A percentile compares a stretch with the other conserved stretches of the same genome.
phyloP scores from a whole-genome alignment of 2,329 filamentous ascomycete species.

The Cladorrhinum sp. region DNA sequence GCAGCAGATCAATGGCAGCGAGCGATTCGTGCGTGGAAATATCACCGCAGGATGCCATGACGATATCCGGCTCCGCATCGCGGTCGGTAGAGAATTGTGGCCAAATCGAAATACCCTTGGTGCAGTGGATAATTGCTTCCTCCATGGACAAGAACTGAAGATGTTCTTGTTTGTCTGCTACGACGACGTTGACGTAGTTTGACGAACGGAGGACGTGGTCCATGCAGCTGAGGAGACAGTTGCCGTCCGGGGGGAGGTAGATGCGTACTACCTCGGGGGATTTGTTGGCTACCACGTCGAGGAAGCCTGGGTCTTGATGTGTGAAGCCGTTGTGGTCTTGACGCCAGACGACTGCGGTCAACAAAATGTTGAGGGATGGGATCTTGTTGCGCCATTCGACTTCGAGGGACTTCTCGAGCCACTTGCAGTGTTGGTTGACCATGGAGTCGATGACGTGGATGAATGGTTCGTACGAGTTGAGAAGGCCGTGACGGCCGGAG shows the following conservation, averaged over 20 bases:
- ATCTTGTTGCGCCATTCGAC: slow-evolving; percentile 73
- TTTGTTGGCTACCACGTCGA: slow-evolving; percentile 77
- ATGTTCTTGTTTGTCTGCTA: slow-evolving; percentile 77
- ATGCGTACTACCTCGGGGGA: slow-evolving; percentile 76
- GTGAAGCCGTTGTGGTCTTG: slow-evolving; percentile 85
- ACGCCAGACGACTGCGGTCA: slow-evolving; percentile 76
- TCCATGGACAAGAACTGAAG: slow-evolving; percentile 74
- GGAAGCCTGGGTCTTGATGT: slow-evolving; percentile 76
- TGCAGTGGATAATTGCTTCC: slow-evolving; percentile 70
- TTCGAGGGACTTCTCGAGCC: slow-evolving; percentile 78
- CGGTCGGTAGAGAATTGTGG: slow-evolving; percentile 70
- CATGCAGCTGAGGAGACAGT: slow-evolving; percentile 72
- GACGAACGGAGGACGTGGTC: slow-evolving; percentile 69
- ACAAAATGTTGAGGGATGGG: slow-evolving; percentile 73
- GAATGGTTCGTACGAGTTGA: slow-evolving; percentile 81
- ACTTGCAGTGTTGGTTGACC: slow-evolving; percentile 84
- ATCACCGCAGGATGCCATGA: slow-evolving; percentile 75
- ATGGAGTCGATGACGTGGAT: slow-evolving; percentile 82
- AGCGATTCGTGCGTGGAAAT: slow-evolving; percentile 71
- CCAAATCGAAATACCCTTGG: slow-evolving; percentile 77
- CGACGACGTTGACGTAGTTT: slow-evolving; percentile 80
- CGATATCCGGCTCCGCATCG: slow-evolving; percentile 65
- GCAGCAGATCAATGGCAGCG: slow-evolving; percentile 69
- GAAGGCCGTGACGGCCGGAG: slow-evolving; percentile 69
- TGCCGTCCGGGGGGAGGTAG: slow-evolving; percentile 76